phyloP scores from a whole-genome alignment of 106 monocot genomes.

The Acorus gramineus region DNA sequence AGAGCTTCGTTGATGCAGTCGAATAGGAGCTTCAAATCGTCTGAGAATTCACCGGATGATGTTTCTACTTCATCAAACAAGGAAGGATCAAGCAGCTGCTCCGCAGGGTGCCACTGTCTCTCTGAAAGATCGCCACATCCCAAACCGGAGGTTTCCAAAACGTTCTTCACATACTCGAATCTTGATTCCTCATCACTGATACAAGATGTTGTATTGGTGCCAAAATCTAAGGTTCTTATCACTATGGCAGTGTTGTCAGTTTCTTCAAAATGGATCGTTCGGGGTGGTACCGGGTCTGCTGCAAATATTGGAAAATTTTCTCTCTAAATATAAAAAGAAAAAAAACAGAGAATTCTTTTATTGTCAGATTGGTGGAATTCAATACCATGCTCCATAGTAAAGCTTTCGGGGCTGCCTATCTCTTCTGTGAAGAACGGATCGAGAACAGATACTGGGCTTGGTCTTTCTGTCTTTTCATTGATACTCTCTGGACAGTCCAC shows the following conservation, averaged over 20 bases:
- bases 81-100: slow-evolving; percentile 36
- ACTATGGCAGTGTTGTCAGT: slow-evolving; percentile 8
- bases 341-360: neutral
- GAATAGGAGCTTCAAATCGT: slow-evolving; percentile 64
- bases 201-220: slow-evolving; percentile 10
- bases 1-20: slow-evolving; percentile 72
- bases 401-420: neutral
- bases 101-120: slow-evolving; percentile 21
- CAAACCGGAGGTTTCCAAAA: slow-evolving; percentile 54
- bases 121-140: slow-evolving; percentile 10
- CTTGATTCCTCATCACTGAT: slow-evolving; percentile 22
- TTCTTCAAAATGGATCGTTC: slow-evolving; percentile 31
- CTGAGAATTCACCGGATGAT: slow-evolving; percentile 26
- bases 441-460: slow-evolving; percentile 7
- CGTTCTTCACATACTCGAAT: slow-evolving; percentile 31
- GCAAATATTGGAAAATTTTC: slow-evolving; percentile 2
- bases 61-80: slow-evolving; percentile 69
- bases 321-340: neutral
- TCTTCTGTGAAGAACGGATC: slow-evolving; percentile 7
- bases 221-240: slow-evolving; percentile 15
- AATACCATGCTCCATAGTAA: slow-evolving; percentile 25
- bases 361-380: neutral
- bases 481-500: neutral
- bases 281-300: slow-evolving; percentile 24
- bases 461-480: slow-evolving; percentile 13